Evolutionary conservation across 2,329 filamentous ascomycete species (phyloP).

Genomic region (Pestalotiopsis sp.): DNA sequence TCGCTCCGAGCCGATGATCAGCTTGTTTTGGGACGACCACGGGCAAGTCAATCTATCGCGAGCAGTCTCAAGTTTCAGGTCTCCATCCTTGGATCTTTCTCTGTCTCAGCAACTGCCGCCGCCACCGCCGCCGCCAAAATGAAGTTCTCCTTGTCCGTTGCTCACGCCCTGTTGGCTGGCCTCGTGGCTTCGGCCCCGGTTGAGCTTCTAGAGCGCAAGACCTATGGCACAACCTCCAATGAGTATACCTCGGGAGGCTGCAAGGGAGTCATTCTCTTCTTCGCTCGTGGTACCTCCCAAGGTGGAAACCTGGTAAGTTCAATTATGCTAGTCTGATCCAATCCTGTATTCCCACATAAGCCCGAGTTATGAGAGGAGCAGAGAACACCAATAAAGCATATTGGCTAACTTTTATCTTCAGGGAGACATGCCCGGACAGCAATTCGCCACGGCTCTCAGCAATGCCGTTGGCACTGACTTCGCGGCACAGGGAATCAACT

Average conservation of each 20-base stretch:
- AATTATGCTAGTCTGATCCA: background rate
- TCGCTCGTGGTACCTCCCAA: conserved; percentile 41
- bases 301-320: conserved; percentile 40
- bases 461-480: conserved; percentile 18
- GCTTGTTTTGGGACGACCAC: background rate
- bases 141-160: conserved; percentile 9
- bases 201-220: conserved; percentile 9
- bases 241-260: conserved; percentile 39
- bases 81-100: background rate
- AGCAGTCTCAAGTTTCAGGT: background rate
- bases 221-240: conserved; percentile 25
- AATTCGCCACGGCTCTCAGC: conserved; percentile 26
- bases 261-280: conserved; percentile 40
- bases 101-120: background rate
- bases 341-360: too few relatives aligned
- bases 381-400: background rate
- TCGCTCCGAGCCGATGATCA: background rate
- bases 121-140: background rate
- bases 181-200: background rate
- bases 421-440: conserved; percentile 30
- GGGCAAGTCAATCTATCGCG: background rate
- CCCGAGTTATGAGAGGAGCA: too few relatives aligned
- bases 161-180: background rate
- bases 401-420: conserved; percentile 7
- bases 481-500: conserved; percentile 21